A percentile compares a stretch with the other conserved stretches of the same genome.
These are phyloP conservation scores for Physaria fendleri DNA, from an alignment of 345 rosid genomes.

Conservation along the genomic window DNA sequence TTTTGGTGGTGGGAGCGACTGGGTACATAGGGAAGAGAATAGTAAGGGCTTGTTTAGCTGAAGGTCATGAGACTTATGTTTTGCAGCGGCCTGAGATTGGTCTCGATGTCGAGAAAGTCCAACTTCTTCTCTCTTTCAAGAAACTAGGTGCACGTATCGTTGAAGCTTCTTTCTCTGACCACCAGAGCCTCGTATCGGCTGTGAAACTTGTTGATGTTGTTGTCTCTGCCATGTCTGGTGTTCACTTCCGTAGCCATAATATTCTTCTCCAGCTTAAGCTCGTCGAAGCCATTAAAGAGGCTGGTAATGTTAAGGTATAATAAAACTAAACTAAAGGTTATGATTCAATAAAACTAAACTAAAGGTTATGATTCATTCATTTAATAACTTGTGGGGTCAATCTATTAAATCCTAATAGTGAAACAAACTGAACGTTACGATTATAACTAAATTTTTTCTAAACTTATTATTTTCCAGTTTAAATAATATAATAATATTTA, in stretches of 20 bases:
- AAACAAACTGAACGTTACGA: neutral
- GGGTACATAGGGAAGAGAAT: conserved; percentile 78
- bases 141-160: conserved; percentile 53
- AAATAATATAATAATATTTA: no score
- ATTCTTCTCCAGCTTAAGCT: conserved; percentile 77
- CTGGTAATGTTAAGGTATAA: conserved; percentile 71
- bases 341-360: neutral
- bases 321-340: neutral
- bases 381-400: neutral
- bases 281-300: conserved; percentile 77
- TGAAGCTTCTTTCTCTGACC: conserved; percentile 53
- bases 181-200: conserved; percentile 34
- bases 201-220: conserved; percentile 72
- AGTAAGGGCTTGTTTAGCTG: conserved; percentile 61
- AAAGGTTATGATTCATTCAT: neutral
- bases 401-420: neutral
- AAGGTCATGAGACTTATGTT: conserved; percentile 58
- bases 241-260: conserved; percentile 69
- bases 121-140: conserved; percentile 52
- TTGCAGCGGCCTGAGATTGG: conserved; percentile 60
- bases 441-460: no score
- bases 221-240: conserved; percentile 73
- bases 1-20: conserved; percentile 67
- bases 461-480: no score
- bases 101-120: conserved; percentile 67